Evolutionary conservation across 2,329 filamentous ascomycete species (phyloP), one percentile per base, ranked within the genome.

Genomic region (Huntiella abstrusa): DNA sequence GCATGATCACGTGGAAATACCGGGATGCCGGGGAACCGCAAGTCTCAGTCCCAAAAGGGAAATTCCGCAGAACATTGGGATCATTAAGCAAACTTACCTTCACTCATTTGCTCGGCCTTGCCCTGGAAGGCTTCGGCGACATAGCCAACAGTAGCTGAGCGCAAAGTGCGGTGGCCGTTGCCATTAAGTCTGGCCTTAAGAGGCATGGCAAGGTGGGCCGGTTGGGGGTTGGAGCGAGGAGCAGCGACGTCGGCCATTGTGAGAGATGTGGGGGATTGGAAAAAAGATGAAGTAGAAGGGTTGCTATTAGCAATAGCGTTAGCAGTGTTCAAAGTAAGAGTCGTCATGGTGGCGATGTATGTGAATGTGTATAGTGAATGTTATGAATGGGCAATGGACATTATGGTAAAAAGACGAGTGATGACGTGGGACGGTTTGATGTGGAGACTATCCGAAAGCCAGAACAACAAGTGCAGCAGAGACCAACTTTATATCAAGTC

Each of bases 71-170:
- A 41, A 7, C 17, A 11, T 28, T 32, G 10, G 4, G 33, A 19
- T 33, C 16, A 16, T 39, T 43, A 5, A 33, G 6, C 4, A 43
- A 28, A 53, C 74, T 61, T 61, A 83, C 78, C 78, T 58, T 77
- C 67, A 59, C 82, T 74, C 78, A 94, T 93, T 69, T 98, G 91
- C 60, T 85, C 77, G 53, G 77, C 71, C 67, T 93, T 95, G 60
- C 88, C 91, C 60, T 85, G 79, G 59, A 98, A 98, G 52, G 86
- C 85, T 41, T 88, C 86, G 17, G 91, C 87, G 53, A 93, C 80
- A 66, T 98, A 98, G 57, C 91, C 91, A 34, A 92, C 81, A 28
- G 87, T 91, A 54, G 85, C 81, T 53, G 91, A 91, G 15, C 86
- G 83, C 49, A 96, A 68, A 47, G 88, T 71, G 47, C 81, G 75